Base-by-base conservation (phyloP, 768 basidiomycete species). In the Stropharia rugosoannulata region DNA sequence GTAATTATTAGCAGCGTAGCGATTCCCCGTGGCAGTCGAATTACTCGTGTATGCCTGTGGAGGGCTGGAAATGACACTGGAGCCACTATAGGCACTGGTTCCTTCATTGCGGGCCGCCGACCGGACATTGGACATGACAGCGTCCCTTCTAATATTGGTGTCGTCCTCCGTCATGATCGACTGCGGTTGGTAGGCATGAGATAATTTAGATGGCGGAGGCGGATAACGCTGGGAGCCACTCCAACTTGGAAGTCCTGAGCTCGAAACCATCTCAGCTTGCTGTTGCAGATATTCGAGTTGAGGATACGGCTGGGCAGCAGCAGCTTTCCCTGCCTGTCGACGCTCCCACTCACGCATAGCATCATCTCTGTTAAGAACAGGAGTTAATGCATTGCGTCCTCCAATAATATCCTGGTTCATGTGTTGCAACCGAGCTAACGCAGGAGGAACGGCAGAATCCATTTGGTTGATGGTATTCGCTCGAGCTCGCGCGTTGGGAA, bases 311-410 rank as follows among this genome's bases (percentile, higher is more conserved):
- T 88, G 85, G 13, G 85, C 82, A n/a, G 84, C 83, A 11, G 76
- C 72, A 1, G 83, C 79, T 63, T 88, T 89, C 15, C 87, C 91
- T 10, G 85, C 74, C 66, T 94, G 90, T 58, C 95, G 76, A 61
- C 94, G 74, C 72, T 98, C 97, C 96, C 96, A 98, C 73, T 98
- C 96, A 41, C 89, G 84, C 78, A 93, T 89, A 42, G 92, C 89
- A 59, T 99, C 96, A 61, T 98, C 96, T 50, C 96, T 81, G 63
- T 96, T 95, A 60, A 98, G 73, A 29, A 97, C 95, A 2, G 96
- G 96, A 12, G 94, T 97, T 69, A 97, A 70, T 18, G 92, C 89
- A 63, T 93, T 92, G 51, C 93, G 79, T 39, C 86, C 84, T 48
- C 75, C 82, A 61, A 86, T 87, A 64, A 86, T 84, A 69, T 89